phyloP scores from a whole-genome alignment of 2,329 filamentous ascomycete genomes.

The Pochonia chlamydosporia region DNA sequence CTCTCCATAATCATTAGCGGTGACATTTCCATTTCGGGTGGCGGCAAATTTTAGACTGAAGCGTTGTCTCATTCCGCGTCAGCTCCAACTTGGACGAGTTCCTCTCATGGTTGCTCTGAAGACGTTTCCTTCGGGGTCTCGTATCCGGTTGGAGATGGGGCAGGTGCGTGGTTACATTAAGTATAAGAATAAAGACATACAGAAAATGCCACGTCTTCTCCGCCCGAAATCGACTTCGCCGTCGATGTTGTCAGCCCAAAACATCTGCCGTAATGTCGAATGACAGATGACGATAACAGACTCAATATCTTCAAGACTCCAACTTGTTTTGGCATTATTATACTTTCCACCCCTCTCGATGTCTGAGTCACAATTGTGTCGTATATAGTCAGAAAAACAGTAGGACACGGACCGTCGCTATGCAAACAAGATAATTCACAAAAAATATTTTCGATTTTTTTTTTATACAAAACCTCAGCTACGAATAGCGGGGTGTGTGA shows the following conservation, averaged over 20 bases:
- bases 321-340: neutral
- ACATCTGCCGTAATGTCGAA: conserved; percentile 1
- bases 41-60: neutral
- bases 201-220: conserved; percentile 1
- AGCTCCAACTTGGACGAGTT: neutral
- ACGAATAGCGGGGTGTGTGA: neutral
- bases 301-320: neutral
- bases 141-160: neutral
- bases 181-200: neutral
- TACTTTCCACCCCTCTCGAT: neutral
- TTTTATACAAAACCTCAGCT: conserved; percentile 17
- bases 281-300: neutral
- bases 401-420: conserved; percentile 27
- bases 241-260: neutral
- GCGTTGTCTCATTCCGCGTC: neutral
- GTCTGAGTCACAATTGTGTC: conserved; percentile 4
- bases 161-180: neutral
- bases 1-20: neutral
- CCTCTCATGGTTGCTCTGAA: neutral
- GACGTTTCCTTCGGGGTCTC: neutral
- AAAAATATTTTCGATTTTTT: conserved; percentile 14
- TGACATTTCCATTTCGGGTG: neutral
- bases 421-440: conserved; percentile 28
- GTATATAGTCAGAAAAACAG: conserved; percentile 9
- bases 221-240: neutral